Base-by-base conservation (phyloP, 1,284 basidiomycete species). In the Mycena sp. region DNA sequence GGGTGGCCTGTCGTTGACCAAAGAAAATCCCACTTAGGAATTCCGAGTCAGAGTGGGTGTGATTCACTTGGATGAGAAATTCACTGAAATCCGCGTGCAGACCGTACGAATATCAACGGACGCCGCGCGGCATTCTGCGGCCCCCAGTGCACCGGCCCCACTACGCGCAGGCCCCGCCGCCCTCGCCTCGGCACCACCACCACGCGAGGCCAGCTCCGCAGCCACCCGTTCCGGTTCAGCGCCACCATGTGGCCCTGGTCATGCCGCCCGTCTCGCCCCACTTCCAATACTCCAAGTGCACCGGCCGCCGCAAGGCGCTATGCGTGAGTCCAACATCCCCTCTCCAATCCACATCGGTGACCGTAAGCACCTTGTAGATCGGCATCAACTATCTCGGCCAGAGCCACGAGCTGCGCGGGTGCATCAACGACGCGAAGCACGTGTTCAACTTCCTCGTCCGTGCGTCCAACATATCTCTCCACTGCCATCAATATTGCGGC, bases 241-340 rank as follows among this genome's bases (percentile, higher is more conserved):
- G 28, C 21, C 49, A 35, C 29, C 56, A 26, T 23, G 25, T 21
- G 14, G 21, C 6, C 6, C 59, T 17, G 30, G 14, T 16, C 12
- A 40, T 60, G 26, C 53, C 61, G 19, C 48, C 61, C 28, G 19
- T 61, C 25, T 82, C 88, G 64, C 82, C 83, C 2, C 88, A 78
- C 74, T 96, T 93, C 80, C 87, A 92, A 73, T 95, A 95, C 72
- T 95, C 93, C 3, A 90, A 92, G 71, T 95, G 93, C 73, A 93
- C 77, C 28, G 91, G 93, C 25, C 89, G 82, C 76, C 89, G 86
- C 77, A 94, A 91, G 75, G 93, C 92, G 1, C 84, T 95, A 17
- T 90, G 88, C 58, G 91, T 93, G 77, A 53, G 88, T 70, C 21
- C 28, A 37, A 19, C 6, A 9, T 26, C 25, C 28, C 25, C n/a